Percentiles rank a stretch among this genome's conserved stretches.
Conservation (phyloP, 2,329 filamentous ascomycete species). For the Chlorencoelia australis region DNA sequence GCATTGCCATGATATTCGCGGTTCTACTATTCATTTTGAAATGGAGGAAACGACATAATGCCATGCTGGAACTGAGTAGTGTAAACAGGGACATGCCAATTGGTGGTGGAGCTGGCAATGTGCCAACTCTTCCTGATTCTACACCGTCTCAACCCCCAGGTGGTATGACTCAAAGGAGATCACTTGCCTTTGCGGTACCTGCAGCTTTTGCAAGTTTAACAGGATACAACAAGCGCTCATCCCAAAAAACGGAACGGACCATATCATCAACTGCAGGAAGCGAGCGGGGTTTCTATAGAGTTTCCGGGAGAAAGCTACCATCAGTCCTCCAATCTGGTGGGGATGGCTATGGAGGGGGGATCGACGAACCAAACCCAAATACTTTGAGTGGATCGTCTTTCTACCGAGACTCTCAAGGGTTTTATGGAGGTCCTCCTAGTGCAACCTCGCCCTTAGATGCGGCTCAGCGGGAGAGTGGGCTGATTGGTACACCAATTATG, state of each 20-base stretch:
- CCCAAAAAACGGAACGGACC: slow-evolving; percentile 24
- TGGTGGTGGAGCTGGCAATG: slow-evolving; percentile 28
- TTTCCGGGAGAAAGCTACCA: slow-evolving; percentile 54
- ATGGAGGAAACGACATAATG: slow-evolving; percentile 42
- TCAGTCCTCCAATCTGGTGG: slow-evolving; percentile 53
- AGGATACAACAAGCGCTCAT: slow-evolving; percentile 28
- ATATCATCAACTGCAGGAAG: slow-evolving; percentile 29
- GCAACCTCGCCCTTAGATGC: slow-evolving; percentile 27
- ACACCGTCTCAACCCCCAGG: slow-evolving; percentile 14
- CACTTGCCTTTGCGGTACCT: slow-evolving; percentile 37
- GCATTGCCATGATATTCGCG: slow-evolving; percentile 45
- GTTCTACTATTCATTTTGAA: slow-evolving; percentile 42
- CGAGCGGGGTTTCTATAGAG: slow-evolving; percentile 53
- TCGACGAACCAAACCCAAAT: slow-evolving; percentile 21
- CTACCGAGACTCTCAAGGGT: slow-evolving; percentile 43
- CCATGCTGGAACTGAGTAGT: slow-evolving; percentile 33
- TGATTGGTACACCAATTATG: slow-evolving; percentile 50
- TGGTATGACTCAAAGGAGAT: slow-evolving; percentile 38
- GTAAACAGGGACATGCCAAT: slow-evolving; percentile 2
- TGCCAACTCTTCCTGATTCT: slow-evolving; percentile 16
- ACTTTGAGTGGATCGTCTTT: slow-evolving; percentile 41
- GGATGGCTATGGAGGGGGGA: slow-evolving; percentile 48
- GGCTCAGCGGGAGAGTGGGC: slow-evolving; percentile 34
- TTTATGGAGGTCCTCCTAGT: slow-evolving; percentile 24
- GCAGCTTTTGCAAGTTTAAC: slow-evolving; percentile 38